Percentiles rank a stretch among this genome's conserved stretches.
These are phyloP conservation scores for Parasitella parasitica DNA, from an alignment of 371 early-diverging fungal genomes.

Conservation along the genomic window DNA sequence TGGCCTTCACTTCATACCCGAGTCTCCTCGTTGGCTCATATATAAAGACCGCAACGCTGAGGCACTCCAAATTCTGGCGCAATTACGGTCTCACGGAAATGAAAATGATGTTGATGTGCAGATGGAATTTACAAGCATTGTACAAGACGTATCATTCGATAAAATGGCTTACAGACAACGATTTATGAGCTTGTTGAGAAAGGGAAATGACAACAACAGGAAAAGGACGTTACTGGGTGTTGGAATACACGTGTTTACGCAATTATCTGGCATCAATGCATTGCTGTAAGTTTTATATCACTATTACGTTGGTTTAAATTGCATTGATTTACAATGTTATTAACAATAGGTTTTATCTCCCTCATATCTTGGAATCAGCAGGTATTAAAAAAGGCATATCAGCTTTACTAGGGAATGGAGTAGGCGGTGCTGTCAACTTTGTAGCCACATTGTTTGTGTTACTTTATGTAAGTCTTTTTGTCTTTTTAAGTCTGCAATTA, in stretches of 20 bases:
- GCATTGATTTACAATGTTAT: not conserved
- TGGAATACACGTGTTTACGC: conserved; percentile 70
- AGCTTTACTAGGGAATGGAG: conserved; percentile 62
- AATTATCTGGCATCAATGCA: conserved; percentile 77
- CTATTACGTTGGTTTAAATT: not conserved
- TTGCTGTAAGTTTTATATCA: conserved; percentile 52
- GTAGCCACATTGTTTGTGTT: conserved; percentile 71
- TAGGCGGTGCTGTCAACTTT: conserved; percentile 66
- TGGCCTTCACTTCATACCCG: conserved; percentile 71
- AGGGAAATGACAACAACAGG: conserved; percentile 55
- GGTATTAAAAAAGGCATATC: conserved; percentile 55
- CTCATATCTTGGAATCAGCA: conserved; percentile 64
- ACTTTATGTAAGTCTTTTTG: conserved; percentile 56
- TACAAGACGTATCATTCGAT: conserved; percentile 72
- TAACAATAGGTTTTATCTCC: conserved; percentile 52
- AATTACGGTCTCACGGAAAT: conserved; percentile 48
- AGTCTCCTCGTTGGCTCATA: conserved; percentile 90
- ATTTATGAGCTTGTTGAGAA: conserved; percentile 38
- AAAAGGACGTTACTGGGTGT: conserved; percentile 70
- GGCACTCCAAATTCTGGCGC: conserved; percentile 67
- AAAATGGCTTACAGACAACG: conserved; percentile 70
- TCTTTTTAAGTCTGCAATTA: no score
- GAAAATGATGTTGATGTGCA: conserved; percentile 21
- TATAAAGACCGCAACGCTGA: conserved; percentile 65
- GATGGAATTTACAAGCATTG: conserved; percentile 72